Base-by-base conservation (phyloP, 106 monocot genomes). In the Allium sativum region DNA sequence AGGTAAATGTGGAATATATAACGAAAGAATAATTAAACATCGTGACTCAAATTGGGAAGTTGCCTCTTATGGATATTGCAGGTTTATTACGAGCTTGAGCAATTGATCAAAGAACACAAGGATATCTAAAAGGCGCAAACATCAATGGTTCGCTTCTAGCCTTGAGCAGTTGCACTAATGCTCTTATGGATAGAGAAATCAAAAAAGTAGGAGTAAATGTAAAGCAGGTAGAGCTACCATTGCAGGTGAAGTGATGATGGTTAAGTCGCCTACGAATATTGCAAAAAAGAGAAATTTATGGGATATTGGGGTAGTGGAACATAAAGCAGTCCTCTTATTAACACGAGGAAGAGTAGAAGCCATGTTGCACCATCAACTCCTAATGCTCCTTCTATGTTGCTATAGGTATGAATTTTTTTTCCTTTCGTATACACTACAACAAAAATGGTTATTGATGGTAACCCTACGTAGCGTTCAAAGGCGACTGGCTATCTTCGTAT, bases 131-230 rank as follows among this genome's bases (percentile, higher is more conserved):
- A 69, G 95, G 95, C 0, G 95, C 95, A 18, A 96, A 96, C 70
- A 96, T 96, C 65, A 96, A 96, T 48, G 78, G 90, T 54, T 96
- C 95, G 1, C 84, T 96, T 40, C 95, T 96, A 58, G 87, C 95
- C 7, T 61, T 96, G 42, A 96, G 95, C 66, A 96, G 90, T 50
- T 96, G 95, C 72, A 96, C 90, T 48, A 96, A 90, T 65, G 86
- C 95, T 43, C 79, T 96, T 53, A 90, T 96, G 45, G 40, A 45
- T 21, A 64, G 8, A 20, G 58, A 55, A 12, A 73, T 61, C 31
- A 54, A 40, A 31, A 59, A 64, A 51, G 54, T 84, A 0, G 67
- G 70, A 47, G 77, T 80, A 1, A 70, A 50, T 72, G 70, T 14
- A 62, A 47, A 11, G 42, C 45, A 21, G 18, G 45, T 5, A 47